Percentiles rank a stretch among this genome's conserved stretches.
Evolutionary conservation across 768 basidiomycete species (phyloP).

Genomic region (Pleurotus ostreatus): DNA sequence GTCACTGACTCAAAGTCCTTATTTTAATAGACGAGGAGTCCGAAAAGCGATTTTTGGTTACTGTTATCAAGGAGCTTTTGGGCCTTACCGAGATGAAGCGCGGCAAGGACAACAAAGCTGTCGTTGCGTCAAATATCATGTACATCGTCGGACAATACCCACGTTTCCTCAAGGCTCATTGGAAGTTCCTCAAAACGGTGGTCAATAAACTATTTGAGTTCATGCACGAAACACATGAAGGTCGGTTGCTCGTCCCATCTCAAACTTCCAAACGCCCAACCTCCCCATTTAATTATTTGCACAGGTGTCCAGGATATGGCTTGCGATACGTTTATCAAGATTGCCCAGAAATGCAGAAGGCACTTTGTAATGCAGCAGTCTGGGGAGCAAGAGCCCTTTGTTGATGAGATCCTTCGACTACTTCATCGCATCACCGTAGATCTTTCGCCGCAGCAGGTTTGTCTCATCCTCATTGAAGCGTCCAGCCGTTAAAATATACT

Average conservation of each 20-base stretch:
- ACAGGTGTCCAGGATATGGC: slow-evolving; percentile 99
- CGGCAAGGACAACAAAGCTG: slow-evolving; percentile 99
- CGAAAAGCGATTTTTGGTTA: slow-evolving; percentile 97
- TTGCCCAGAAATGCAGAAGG: slow-evolving; percentile 95
- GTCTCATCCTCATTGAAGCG: slow-evolving; percentile 11
- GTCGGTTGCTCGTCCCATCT: slow-evolving; percentile 33
- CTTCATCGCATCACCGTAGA: slow-evolving; percentile 94
- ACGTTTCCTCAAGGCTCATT: slow-evolving; percentile 98
- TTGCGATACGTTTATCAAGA: slow-evolving; percentile 99
- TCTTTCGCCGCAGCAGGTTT: slow-evolving; percentile 81
- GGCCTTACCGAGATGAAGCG: slow-evolving; percentile 97
- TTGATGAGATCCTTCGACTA: slow-evolving; percentile 91
- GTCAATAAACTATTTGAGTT: slow-evolving; percentile 99
- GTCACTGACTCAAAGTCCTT: background rate
- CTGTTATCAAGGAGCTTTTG: slow-evolving; percentile 98
- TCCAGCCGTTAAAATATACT: slow-evolving; percentile 16
- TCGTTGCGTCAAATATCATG: slow-evolving; percentile 95
- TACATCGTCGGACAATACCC: slow-evolving; percentile 99
- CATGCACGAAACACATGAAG: slow-evolving; percentile 99
- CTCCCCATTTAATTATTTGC: slow-evolving; percentile 5
- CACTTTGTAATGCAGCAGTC: slow-evolving; percentile 99
- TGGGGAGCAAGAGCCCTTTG: slow-evolving; percentile 94
- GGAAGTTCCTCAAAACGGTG: slow-evolving; percentile 99
- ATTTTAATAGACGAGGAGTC: slow-evolving; percentile 83
- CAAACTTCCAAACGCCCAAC: background rate